Conservation (phyloP, 331 rosid genomes). For the Quercus phellos region DNA sequence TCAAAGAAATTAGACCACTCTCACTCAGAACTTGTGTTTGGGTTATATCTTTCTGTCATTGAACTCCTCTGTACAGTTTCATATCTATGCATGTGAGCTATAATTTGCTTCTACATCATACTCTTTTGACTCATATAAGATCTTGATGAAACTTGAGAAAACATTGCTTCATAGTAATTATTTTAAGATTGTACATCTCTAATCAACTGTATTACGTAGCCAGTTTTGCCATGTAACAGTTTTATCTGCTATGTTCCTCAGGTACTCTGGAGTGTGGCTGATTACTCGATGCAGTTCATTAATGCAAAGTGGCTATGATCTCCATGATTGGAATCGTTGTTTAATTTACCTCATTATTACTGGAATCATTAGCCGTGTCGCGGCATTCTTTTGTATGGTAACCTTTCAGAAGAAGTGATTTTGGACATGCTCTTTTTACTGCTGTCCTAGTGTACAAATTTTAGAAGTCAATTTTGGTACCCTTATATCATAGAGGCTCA, state of each 20-base stretch:
- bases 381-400: slow-evolving; percentile 48
- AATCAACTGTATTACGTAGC: background rate
- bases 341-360: slow-evolving; percentile 34
- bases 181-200: background rate
- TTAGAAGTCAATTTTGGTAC: background rate
- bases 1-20: background rate
- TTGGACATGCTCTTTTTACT: slow-evolving; percentile 9
- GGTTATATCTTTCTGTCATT: background rate
- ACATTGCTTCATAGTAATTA: background rate
- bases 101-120: background rate
- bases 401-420: slow-evolving; percentile 41
- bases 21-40: background rate
- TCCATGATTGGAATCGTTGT: slow-evolving; percentile 55
- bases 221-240: background rate
- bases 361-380: slow-evolving; percentile 35
- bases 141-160: background rate
- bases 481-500: slow-evolving; percentile 2
- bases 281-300: slow-evolving; percentile 70
- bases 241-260: slow-evolving; percentile 20
- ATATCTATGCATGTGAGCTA: background rate
- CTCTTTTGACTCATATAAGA: background rate
- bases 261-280: slow-evolving; percentile 86
- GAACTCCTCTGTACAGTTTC: background rate
- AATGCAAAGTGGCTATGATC: slow-evolving; percentile 42
- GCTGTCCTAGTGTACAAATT: slow-evolving; percentile 13